Evolutionary conservation across 345 rosid species (phyloP).

Genomic region (Xanthoceras sorbifolium): DNA sequence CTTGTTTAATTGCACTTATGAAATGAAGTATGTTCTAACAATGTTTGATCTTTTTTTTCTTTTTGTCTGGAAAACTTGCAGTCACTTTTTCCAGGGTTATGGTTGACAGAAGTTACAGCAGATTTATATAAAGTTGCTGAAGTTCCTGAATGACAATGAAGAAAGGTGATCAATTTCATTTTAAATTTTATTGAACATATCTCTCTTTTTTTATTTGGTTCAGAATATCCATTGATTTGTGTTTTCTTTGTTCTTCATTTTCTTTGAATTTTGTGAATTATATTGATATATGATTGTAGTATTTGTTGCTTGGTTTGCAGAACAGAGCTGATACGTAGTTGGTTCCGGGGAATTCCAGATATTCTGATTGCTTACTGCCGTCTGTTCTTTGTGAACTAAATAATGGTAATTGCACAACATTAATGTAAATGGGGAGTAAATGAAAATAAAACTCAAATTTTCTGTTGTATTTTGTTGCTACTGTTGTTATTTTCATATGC

Average conservation of each 20-base stretch:
- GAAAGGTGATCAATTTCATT: slow-evolving; percentile 25
- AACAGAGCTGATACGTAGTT: slow-evolving; percentile 6
- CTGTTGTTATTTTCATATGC: neutral
- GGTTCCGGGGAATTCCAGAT: slow-evolving; percentile 7
- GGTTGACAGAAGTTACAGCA: slow-evolving; percentile 59
- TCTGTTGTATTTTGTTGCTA: neutral
- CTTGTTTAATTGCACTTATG: neutral
- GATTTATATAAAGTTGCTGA: slow-evolving; percentile 60
- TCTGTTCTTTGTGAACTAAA: slow-evolving; percentile 21
- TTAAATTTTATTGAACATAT: neutral
- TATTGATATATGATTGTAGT: neutral
- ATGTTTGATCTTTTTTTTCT: neutral
- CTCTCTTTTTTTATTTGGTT: neutral
- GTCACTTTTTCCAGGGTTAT: slow-evolving; percentile 60
- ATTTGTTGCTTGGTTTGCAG: slow-evolving; percentile 17
- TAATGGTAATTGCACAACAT: slow-evolving; percentile 26
- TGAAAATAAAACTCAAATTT: slow-evolving; percentile 21
- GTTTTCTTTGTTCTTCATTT: too few species aligned
- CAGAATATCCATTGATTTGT: too few species aligned
- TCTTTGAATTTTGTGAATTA: neutral
- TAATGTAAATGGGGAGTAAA: slow-evolving; percentile 25
- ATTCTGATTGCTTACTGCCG: slow-evolving; percentile 14
- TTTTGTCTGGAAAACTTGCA: slow-evolving; percentile 32
- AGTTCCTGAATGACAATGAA: slow-evolving; percentile 53
- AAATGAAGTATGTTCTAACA: neutral